Conservation (phyloP, 306 rosid species). For the Neltuma alba region DNA sequence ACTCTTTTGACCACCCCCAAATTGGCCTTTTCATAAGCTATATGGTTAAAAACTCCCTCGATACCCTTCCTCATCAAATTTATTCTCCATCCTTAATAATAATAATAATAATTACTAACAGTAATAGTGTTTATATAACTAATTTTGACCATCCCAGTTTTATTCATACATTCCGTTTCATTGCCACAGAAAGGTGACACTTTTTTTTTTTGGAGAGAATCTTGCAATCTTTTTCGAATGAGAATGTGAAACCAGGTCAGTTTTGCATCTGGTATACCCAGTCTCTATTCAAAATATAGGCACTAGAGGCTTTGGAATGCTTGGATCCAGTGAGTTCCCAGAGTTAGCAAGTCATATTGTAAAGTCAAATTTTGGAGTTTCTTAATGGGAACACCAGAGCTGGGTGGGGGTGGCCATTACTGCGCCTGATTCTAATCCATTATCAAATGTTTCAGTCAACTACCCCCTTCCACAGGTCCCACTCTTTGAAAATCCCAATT, state of each 20-base stretch:
- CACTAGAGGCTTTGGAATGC: slow-evolving; percentile 28
- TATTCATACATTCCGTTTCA: slow-evolving; percentile 31
- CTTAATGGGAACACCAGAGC: slow-evolving; percentile 20
- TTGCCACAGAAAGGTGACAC: slow-evolving; percentile 20
- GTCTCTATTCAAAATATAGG: slow-evolving; percentile 27
- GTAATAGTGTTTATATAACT: background rate
- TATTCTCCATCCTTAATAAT: background rate
- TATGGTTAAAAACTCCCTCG: background rate
- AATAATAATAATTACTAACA: background rate
- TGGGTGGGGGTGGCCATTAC: slow-evolving; percentile 38
- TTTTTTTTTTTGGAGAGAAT: slow-evolving; percentile 19
- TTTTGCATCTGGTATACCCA: background rate
- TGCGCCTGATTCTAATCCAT: slow-evolving; percentile 43
- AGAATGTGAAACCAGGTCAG: slow-evolving; percentile 37
- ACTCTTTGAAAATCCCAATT: slow-evolving; percentile 32
- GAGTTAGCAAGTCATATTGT: background rate
- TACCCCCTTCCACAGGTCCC: slow-evolving; percentile 48
- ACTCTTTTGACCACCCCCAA: slow-evolving; percentile 30
- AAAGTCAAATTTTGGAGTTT: slow-evolving; percentile 29
- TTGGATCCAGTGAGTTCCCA: slow-evolving; percentile 28
- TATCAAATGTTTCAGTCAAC: slow-evolving; percentile 53
- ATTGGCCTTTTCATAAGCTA: slow-evolving; percentile 24
- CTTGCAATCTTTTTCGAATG: slow-evolving; percentile 43
- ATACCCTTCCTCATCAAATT: background rate
- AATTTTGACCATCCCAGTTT: slow-evolving; percentile 20